phyloP scores from a whole-genome alignment of 2,329 filamentous ascomycete species.

The Ophiostoma perfectum region DNA sequence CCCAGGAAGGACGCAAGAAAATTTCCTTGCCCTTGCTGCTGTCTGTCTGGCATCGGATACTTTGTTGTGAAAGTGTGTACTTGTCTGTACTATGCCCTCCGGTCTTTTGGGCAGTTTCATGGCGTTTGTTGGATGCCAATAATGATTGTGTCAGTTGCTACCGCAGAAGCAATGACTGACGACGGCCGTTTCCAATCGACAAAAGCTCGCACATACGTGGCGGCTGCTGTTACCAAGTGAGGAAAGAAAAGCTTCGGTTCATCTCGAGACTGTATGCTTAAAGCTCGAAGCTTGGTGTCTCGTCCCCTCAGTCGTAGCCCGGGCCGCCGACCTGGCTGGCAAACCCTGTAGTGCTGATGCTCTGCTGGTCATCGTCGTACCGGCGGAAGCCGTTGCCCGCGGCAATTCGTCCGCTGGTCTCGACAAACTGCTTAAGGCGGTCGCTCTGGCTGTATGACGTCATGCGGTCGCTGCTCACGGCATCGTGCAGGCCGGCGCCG shows the following conservation, averaged over 20 bases:
- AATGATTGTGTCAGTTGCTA: background rate
- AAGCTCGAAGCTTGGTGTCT: background rate
- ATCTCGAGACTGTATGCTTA: background rate
- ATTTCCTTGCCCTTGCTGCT: background rate
- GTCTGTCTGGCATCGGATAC: constrained; percentile 8
- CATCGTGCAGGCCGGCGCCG: constrained; percentile 68
- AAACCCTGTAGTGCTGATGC: constrained; percentile 91
- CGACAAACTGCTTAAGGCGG: constrained; percentile 88
- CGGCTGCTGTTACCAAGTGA: background rate
- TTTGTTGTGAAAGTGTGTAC: constrained; percentile 5
- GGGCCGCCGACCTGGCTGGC: constrained; percentile 78
- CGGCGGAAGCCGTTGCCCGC: constrained; percentile 63
- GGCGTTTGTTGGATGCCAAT: background rate
- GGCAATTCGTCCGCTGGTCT: constrained; percentile 63
- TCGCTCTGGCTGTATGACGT: constrained; percentile 73
- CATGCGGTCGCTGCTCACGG: constrained; percentile 59
- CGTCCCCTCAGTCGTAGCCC: constrained; percentile 45
- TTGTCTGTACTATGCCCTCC: background rate
- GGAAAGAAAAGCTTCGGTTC: background rate
- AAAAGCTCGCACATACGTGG: background rate
- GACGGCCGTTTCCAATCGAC: background rate
- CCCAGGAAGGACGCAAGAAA: background rate
- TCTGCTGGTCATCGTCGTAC: constrained; percentile 90
- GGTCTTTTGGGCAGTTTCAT: constrained; percentile 14
- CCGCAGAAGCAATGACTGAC: background rate